Percentiles rank a stretch among this genome's conserved stretches.
Conservation (phyloP, 345 rosid genomes). For the Reutealis trisperma region DNA sequence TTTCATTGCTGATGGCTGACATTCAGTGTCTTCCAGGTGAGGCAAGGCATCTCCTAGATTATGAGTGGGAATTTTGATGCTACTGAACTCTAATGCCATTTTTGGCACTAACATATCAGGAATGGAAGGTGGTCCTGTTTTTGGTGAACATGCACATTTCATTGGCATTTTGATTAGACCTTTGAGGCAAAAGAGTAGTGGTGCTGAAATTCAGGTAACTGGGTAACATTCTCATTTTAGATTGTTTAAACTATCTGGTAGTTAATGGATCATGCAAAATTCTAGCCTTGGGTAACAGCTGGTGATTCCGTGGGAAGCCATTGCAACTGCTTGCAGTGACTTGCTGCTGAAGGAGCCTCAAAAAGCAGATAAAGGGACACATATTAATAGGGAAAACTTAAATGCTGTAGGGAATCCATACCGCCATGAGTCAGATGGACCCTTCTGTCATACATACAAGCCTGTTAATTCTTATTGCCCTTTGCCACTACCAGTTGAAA, state of each 20-base stretch:
- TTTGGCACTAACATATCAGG: constrained; percentile 45
- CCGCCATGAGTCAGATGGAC: constrained; percentile 28
- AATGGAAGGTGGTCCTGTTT: constrained; percentile 89
- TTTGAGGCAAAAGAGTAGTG: constrained; percentile 70
- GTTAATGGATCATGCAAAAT: constrained; percentile 60
- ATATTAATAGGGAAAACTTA: constrained; percentile 43
- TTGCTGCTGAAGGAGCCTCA: constrained; percentile 70
- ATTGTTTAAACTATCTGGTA: constrained; percentile 35
- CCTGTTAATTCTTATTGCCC: constrained; percentile 21
- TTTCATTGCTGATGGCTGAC: constrained; percentile 85
- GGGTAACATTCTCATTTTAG: constrained; percentile 15
- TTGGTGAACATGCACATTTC: constrained; percentile 53
- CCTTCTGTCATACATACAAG: constrained; percentile 20
- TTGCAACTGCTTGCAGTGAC: constrained; percentile 80
- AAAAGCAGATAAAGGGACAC: constrained; percentile 45
- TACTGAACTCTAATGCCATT: constrained; percentile 22
- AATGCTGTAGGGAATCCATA: constrained; percentile 48
- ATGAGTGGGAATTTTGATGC: constrained; percentile 22
- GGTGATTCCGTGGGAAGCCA: constrained; percentile 98
- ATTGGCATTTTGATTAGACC: constrained; percentile 84
- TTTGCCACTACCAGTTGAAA: constrained; percentile 46
- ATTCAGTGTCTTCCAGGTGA: constrained; percentile 94
- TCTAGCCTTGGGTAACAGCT: constrained; percentile 96
- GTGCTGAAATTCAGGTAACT: constrained; percentile 93
- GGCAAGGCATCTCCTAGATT: constrained; percentile 29